A percentile compares a stretch with the other conserved stretches of the same genome.
Evolutionary conservation across 2,329 filamentous ascomycete species (phyloP).

Genomic region (Teratosphaeriaceae sp.): DNA sequence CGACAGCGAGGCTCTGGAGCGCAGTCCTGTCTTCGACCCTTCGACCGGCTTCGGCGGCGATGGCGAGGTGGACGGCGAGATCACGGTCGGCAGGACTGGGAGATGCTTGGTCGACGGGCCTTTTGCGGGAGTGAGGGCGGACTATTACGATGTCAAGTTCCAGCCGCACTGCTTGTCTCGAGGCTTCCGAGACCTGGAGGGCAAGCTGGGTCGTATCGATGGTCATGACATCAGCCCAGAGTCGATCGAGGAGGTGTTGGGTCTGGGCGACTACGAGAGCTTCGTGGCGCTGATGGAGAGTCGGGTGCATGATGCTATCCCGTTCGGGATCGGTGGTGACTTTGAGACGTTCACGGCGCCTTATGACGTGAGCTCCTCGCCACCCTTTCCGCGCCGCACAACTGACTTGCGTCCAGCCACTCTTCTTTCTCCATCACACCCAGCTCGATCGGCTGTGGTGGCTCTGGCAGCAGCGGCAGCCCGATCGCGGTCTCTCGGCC

Average conservation of each 20-base stretch:
- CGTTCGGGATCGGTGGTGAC: slow-evolving; percentile 18
- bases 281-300: slow-evolving; percentile 17
- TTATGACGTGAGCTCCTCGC: slow-evolving; percentile 6
- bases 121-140: slow-evolving; percentile 13
- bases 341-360: slow-evolving; percentile 19
- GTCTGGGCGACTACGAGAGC: slow-evolving; percentile 9
- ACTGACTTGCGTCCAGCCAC: slow-evolving; percentile 11
- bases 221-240: slow-evolving; percentile 13
- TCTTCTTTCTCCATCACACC: slow-evolving; percentile 25
- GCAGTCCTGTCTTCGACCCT: slow-evolving; percentile 11
- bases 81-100: slow-evolving; percentile 12
- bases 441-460: slow-evolving; percentile 21
- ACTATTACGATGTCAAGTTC: slow-evolving; percentile 11
- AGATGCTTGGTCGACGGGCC: slow-evolving; percentile 23
- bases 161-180: slow-evolving; percentile 19
- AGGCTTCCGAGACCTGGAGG: slow-evolving; percentile 14
- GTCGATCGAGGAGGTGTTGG: slow-evolving; percentile 13
- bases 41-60: slow-evolving; percentile 17
- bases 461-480: slow-evolving; percentile 18
- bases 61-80: slow-evolving; percentile 8
- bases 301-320: slow-evolving; percentile 18
- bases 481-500: slow-evolving; percentile 5
- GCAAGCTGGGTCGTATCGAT: slow-evolving; percentile 14
- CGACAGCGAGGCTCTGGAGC: slow-evolving; percentile 12
- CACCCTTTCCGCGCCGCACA: background rate